Evolutionary conservation across 805 yeast species (phyloP).

Genomic region (Ogataea zsoltii): DNA sequence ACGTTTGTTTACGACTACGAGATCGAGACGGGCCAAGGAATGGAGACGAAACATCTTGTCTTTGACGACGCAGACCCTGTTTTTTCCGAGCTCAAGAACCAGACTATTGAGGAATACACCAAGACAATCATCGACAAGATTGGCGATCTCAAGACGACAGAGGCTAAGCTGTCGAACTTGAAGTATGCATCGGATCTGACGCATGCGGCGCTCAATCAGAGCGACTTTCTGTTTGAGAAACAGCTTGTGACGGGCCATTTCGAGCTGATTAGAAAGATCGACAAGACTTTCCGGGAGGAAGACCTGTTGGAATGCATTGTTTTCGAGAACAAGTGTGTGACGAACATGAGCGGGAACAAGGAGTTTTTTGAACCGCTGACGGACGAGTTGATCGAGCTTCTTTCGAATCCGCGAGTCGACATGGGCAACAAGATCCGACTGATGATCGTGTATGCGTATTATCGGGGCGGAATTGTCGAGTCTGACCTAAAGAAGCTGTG

Average conservation of each 20-base stretch:
- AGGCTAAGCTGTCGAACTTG: conserved; percentile 25
- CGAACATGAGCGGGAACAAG: conserved; percentile 67
- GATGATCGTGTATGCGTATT: conserved; percentile 71
- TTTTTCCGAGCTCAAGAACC: conserved; percentile 27
- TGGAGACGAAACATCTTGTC: conserved; percentile 24
- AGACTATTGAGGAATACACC: conserved; percentile 29
- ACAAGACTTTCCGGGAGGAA: conserved; percentile 49
- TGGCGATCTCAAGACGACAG: conserved; percentile 26
- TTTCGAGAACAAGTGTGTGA: conserved; percentile 79
- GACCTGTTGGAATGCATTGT: conserved; percentile 60
- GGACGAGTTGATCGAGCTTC: conserved; percentile 56
- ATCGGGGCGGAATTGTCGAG: conserved; percentile 79
- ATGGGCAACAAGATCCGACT: conserved; percentile 72
- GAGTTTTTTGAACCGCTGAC: conserved; percentile 53
- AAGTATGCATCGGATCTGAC: conserved; percentile 29
- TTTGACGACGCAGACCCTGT: conserved; percentile 31
- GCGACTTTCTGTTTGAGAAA: conserved; percentile 24
- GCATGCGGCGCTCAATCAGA: conserved; percentile 31
- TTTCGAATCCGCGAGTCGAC: conserved; percentile 50
- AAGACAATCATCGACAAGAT: conserved; percentile 23
- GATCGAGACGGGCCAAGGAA: conserved; percentile 30
- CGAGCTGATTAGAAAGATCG: conserved; percentile 53
- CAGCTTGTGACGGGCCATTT: conserved; percentile 32
- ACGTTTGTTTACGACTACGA: conserved; percentile 28
- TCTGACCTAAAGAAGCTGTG: conserved; percentile 71